Conservation (phyloP, 1,139 yeast genomes). For the Yamadazyma membranifaciens region DNA sequence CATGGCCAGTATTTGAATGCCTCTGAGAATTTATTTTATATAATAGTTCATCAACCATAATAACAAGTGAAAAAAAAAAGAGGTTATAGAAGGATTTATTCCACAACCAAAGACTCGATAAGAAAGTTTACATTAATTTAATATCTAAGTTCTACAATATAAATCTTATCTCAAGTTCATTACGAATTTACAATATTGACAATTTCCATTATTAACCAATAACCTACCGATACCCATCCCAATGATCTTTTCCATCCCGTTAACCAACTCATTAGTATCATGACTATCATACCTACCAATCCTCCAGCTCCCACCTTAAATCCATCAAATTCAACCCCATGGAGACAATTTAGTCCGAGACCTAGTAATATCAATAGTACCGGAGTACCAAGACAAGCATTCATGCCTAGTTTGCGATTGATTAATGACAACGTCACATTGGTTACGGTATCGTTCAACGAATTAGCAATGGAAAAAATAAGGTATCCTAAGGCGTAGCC, state of each 20-base stretch:
- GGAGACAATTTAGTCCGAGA: constrained; percentile 31
- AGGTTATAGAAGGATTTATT: no score
- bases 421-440: constrained; percentile 36
- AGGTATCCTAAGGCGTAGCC: constrained; percentile 42
- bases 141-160: no score
- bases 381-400: constrained; percentile 45
- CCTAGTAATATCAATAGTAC: constrained; percentile 38
- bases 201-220: constrained; percentile 18
- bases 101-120: no score
- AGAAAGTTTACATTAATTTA: background rate
- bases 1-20: background rate
- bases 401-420: constrained; percentile 37
- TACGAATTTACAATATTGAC: constrained; percentile 17
- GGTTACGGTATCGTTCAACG: constrained; percentile 42
- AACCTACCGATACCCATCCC: constrained; percentile 23
- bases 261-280: constrained; percentile 26
- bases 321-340: constrained; percentile 18
- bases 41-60: no score
- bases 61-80: no score
- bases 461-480: constrained; percentile 40
- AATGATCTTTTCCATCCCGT: constrained; percentile 32
- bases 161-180: background rate
- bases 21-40: background rate
- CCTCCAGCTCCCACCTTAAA: constrained; percentile 27
- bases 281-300: constrained; percentile 13